These are phyloP conservation scores for Alternaria longipes DNA, from an alignment of 2,329 filamentous ascomycete species.

Conservation along the genomic window DNA sequence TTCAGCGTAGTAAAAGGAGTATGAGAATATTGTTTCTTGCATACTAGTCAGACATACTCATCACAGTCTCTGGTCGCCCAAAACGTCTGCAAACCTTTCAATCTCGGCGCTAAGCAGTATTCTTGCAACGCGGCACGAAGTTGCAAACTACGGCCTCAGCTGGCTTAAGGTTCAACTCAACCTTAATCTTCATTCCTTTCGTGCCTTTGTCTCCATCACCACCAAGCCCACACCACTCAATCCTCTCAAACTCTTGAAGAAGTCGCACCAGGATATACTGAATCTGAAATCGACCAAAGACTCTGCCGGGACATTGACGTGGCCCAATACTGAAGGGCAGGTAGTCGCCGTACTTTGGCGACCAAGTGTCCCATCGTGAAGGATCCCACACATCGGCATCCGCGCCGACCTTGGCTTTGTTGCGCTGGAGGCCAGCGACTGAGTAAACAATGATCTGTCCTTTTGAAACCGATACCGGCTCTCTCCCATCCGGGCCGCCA, in stretches of 20 bases:
- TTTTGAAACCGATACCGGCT: conserved; percentile 7
- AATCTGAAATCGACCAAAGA: conserved; percentile 18
- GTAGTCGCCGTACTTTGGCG: conserved; percentile 14
- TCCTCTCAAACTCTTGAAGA: conserved; percentile 15
- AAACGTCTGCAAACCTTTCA: background rate
- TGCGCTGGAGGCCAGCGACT: conserved; percentile 15
- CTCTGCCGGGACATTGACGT: conserved; percentile 12
- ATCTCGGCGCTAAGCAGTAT: background rate
- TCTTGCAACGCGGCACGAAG: conserved; percentile 3
- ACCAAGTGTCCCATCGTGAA: conserved; percentile 12
- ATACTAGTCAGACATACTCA: background rate
- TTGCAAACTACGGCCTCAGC: conserved; percentile 15
- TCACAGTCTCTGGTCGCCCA: background rate
- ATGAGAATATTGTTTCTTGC: background rate
- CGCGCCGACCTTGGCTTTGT: conserved; percentile 6
- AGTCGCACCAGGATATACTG: conserved; percentile 14
- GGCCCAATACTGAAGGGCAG: conserved; percentile 16
- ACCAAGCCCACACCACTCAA: conserved; percentile 16
- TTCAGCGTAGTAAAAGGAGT: no score
- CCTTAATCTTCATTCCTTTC: conserved; percentile 19
- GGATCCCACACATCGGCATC: conserved; percentile 11
- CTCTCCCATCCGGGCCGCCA: conserved; percentile 4
- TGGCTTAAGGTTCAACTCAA: conserved; percentile 15
- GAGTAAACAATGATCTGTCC: conserved; percentile 16
- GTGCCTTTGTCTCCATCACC: background rate